A percentile compares a stretch with the other conserved stretches of the same genome.
Evolutionary conservation across 176 grass and related monocot species (phyloP).

Genomic region (Canna indica): DNA sequence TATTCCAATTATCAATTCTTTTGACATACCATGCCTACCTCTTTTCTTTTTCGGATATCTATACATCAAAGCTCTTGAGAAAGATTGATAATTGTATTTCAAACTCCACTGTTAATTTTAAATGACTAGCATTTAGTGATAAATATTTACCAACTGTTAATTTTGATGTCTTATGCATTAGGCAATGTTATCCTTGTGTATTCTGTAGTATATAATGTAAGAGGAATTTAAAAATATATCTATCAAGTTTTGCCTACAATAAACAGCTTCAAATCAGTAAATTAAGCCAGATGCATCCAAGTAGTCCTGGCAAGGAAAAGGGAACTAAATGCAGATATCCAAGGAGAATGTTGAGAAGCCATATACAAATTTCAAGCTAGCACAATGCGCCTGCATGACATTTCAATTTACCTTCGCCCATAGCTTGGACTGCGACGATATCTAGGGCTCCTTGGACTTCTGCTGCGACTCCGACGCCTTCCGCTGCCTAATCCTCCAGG

Average conservation of each 20-base stretch:
- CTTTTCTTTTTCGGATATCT: not conserved
- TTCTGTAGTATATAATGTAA: not conserved
- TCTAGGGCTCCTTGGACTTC: conserved; percentile 68
- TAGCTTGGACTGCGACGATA: conserved; percentile 91
- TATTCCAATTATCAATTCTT: not conserved
- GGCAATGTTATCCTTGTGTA: not conserved
- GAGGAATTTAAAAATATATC: not conserved
- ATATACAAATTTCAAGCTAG: not conserved
- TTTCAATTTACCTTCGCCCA: conserved; percentile 56
- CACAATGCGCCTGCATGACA: not conserved
- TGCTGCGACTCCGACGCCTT: conserved; percentile 43
- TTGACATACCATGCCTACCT: not conserved
- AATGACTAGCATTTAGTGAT: not conserved
- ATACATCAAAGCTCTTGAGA: not conserved
- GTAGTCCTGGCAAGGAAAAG: not conserved
- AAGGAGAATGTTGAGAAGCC: conserved; percentile 1
- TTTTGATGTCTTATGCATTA: not conserved
- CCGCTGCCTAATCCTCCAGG: conserved; percentile 82
- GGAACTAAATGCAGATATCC: not conserved
- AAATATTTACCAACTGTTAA: not conserved
- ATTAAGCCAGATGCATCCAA: not conserved
- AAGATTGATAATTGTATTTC: not conserved
- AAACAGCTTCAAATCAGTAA: not conserved
- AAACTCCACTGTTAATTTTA: not conserved
- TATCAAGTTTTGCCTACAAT: not conserved